These are phyloP conservation scores for Calvatia gigantea DNA, from an alignment of 768 basidiomycete species.

Conservation along the genomic window DNA sequence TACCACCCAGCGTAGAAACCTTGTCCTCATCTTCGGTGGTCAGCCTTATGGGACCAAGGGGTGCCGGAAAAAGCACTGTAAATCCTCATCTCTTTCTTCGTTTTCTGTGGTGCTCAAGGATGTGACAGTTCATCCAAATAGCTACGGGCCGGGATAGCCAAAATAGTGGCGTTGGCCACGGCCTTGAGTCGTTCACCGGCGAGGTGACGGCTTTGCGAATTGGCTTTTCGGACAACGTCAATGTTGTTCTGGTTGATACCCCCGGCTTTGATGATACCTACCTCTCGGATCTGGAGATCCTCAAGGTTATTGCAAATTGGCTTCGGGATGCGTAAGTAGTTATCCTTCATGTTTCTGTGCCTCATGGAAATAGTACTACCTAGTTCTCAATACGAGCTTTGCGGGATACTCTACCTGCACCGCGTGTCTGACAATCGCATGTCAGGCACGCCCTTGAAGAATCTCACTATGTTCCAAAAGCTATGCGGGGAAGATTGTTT, in stretches of 20 bases:
- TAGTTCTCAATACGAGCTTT: neutral
- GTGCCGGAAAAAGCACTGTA: conserved; percentile 9
- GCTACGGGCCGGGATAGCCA: neutral
- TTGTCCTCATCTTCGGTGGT: neutral
- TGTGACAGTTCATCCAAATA: neutral
- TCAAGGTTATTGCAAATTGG: conserved; percentile 8
- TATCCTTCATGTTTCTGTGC: neutral
- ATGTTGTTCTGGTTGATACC: conserved; percentile 15
- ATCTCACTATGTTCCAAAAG: conserved; percentile 9
- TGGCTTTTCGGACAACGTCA: neutral
- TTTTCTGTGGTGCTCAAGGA: neutral
- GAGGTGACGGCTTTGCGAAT: neutral
- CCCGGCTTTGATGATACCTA: conserved; percentile 13
- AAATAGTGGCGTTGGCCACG: neutral
- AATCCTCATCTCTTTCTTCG: neutral
- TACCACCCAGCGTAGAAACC: too few species aligned
- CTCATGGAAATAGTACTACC: too few species aligned
- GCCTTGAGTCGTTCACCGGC: conserved; percentile 2
- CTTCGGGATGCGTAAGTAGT: conserved; percentile 11
- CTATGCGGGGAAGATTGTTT: conserved; percentile 10
- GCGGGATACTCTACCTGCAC: neutral
- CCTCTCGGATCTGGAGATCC: conserved; percentile 7
- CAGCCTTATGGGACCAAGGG: conserved; percentile 7
- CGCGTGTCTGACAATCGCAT: conserved; percentile 13
- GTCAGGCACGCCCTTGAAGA: conserved; percentile 10